Percentiles rank a stretch among this genome's conserved stretches.
Conservation (phyloP, 2,329 filamentous ascomycete genomes). For the Colletotrichum cereale region DNA sequence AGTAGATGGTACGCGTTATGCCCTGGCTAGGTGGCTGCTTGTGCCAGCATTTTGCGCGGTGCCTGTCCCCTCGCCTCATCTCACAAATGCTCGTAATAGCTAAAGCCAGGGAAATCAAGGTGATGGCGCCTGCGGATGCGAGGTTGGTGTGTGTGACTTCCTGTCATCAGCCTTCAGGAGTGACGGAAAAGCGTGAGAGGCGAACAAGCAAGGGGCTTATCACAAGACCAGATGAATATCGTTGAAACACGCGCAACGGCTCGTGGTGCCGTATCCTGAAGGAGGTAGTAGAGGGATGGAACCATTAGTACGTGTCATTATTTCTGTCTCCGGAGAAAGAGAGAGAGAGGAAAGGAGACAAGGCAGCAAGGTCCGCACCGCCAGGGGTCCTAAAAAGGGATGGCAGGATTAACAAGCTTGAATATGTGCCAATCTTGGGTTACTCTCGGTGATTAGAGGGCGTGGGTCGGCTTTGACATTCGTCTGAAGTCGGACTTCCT, state of each 20-base stretch:
- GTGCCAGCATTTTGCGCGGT: not conserved
- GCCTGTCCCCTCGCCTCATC: not conserved
- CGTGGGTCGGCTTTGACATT: constrained; percentile 26
- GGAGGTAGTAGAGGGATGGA: not conserved
- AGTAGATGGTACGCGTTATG: not conserved
- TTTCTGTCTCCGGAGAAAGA: no score
- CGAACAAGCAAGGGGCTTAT: constrained; percentile 21
- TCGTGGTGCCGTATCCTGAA: constrained; percentile 2
- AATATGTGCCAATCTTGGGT: constrained; percentile 17
- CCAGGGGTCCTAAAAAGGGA: constrained; percentile 21
- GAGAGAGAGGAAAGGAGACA: not conserved
- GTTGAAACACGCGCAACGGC: constrained; percentile 1
- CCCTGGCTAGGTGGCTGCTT: not conserved
- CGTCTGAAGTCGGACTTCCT: constrained; percentile 28
- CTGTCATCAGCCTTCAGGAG: constrained; percentile 27
- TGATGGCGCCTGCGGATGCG: constrained; percentile 6
- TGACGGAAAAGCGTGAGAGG: constrained; percentile 26
- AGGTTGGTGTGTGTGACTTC: constrained; percentile 25
- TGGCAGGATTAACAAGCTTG: constrained; percentile 19
- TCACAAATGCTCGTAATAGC: not conserved
- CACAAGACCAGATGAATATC: not conserved
- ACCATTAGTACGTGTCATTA: no score
- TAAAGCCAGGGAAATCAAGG: not conserved
- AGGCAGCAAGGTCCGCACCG: not conserved
- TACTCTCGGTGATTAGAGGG: not conserved